A percentile compares a stretch with the other conserved stretches of the same genome.
Conservation (phyloP, 805 yeast genomes). For the Trichomonascus vanleenenianus region DNA sequence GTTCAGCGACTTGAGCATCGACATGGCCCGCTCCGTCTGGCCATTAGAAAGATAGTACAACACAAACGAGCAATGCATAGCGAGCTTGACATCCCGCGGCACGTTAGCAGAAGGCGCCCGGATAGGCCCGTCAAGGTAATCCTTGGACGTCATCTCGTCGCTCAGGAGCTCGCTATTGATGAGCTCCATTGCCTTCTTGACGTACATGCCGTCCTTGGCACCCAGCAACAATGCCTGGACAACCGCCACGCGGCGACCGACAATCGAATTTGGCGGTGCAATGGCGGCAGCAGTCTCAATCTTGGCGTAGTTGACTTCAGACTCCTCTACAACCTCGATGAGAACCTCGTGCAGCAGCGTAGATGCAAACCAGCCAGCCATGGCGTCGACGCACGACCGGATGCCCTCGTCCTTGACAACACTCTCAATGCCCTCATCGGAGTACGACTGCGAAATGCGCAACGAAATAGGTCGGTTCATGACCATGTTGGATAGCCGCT, state of each 20-base stretch:
- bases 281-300: constrained; percentile 18
- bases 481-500: constrained; percentile 16
- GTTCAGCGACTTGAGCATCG: constrained; percentile 10
- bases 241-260: constrained; percentile 22
- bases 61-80: constrained; percentile 22
- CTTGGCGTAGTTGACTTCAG: constrained; percentile 8
- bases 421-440: constrained; percentile 18
- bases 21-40: constrained; percentile 10
- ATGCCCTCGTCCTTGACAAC: constrained; percentile 19
- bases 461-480: constrained; percentile 12
- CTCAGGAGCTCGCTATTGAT: constrained; percentile 15
- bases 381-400: constrained; percentile 23
- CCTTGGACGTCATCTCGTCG: not conserved
- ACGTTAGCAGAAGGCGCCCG: not conserved
- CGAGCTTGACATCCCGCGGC: constrained; percentile 20
- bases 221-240: constrained; percentile 24
- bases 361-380: constrained; percentile 25
- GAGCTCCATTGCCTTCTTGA: constrained; percentile 18
- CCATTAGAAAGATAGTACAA: constrained; percentile 12
- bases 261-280: constrained; percentile 24
- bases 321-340: constrained; percentile 14
- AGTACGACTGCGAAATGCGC: constrained; percentile 9
- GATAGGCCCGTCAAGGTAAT: not conserved
- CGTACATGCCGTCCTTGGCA: constrained; percentile 14
- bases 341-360: constrained; percentile 20